phyloP scores from a whole-genome alignment of 2,329 filamentous ascomycete species.

The Colletotrichum godetiae region DNA sequence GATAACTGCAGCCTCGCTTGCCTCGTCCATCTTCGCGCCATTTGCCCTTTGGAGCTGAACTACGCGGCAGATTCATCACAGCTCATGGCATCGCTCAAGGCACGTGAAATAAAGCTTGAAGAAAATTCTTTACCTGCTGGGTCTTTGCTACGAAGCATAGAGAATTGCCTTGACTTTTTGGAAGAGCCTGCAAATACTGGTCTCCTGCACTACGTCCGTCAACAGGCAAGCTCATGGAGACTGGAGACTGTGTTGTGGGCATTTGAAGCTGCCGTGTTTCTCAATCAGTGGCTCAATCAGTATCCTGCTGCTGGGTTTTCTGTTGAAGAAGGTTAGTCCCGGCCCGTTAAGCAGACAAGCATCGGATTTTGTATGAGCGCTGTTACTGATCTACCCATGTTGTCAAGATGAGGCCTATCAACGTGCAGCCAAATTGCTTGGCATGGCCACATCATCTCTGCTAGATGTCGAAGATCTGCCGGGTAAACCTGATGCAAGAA shows the following conservation, averaged over 20 bases:
- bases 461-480: neutral
- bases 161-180: neutral
- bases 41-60: neutral
- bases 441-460: neutral
- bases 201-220: neutral
- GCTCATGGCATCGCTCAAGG: neutral
- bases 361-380: neutral
- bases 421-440: neutral
- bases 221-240: neutral
- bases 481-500: neutral
- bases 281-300: neutral
- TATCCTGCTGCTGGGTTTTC: neutral
- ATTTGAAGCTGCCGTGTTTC: neutral
- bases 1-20: neutral
- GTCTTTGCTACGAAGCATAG: neutral
- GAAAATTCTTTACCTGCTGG: neutral
- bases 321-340: neutral
- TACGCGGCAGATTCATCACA: neutral
- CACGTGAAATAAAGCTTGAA: neutral
- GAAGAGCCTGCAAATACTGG: neutral
- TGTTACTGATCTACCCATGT: neutral
- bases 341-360: rapidly evolving
- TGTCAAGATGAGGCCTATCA: neutral
- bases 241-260: neutral
- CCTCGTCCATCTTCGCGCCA: neutral